Base-by-base conservation (phyloP, 257 asterid genomes). In the Nicotiana paniculata region DNA sequence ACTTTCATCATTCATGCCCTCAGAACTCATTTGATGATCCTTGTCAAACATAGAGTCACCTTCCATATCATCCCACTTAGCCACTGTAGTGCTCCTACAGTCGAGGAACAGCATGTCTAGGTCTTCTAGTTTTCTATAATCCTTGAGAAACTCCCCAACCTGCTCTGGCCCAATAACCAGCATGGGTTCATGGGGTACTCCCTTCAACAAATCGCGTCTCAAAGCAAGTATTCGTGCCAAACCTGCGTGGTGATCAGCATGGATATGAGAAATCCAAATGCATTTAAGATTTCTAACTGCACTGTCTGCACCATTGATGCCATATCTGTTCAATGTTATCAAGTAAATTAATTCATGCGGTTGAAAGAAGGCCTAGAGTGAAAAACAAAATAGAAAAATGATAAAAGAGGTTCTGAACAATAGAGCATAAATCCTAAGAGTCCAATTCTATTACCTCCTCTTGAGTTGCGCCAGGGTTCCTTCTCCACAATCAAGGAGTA, bases 251-350 rank as follows among this genome's bases (percentile, higher is more conserved):
- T 96, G 99, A 89, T 96, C 98, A 8, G 98, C 99, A 32, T 96
- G 99, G 66, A 96, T 96, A 84, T 96, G 98, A 32, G 99, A 96
- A 83, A 96, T 94, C 99, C 99, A 94, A 54, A 96, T 90, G 67
- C 94, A 96, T 84, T 83, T 91, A 83, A 96, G 84, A 65, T 91
- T 88, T 90, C 86, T 89, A 9, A 96, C 89, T 62, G 90, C 93
- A 57, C 89, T 93, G 24, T 96, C 98, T 9, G 97, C 97, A 53
- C 93, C 95, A 59, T 85, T 84, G 59, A 93, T 82, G 9, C 99
- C 98, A 78, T 89, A 96, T 83, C 97, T 96, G 90, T 69, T 62
- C 53, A 79, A 67, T 54, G 53, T 3, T 58, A 48, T 79, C 80
- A 46, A 67, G 9, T 39, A n/a, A 64, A 53, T 77, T 43, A 57